Base-by-base conservation (phyloP, 495 filamentous ascomycete species). In the Trichoderma erinaceum region DNA sequence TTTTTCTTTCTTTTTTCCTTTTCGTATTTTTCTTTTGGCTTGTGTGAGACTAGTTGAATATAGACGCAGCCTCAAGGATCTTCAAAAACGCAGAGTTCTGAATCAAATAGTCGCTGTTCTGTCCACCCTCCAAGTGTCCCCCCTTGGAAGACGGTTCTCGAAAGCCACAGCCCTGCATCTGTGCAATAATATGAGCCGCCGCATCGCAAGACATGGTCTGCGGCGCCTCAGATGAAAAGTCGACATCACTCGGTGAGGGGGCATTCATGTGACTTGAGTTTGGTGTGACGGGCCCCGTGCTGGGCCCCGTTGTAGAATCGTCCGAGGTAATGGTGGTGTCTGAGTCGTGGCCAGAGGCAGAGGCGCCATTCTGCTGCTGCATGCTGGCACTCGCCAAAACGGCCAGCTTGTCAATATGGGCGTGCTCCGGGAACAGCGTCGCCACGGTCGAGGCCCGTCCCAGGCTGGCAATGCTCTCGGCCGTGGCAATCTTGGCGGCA, bases 151-250 rank as follows among this genome's bases (percentile, higher is more conserved):
- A 1, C 29, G 1, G 29, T 7, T 68, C 52, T 13, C 32, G 58
- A 25, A 63, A 27, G 21, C 50, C 66, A 21, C 27, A 58, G 50
- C 52, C 50, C n/a, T 68, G 48, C 50, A 68, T 63, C 35, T 68
- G 25, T 3, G 66, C 66, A 44, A 68, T 63, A 21, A 68, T 63
- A n/a, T 61, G 21, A 16, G 66, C 66, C 4, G 66, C 66, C 12
- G 50, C 32, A 23, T 63, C 43, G 35, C 66, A 68, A 23, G 66
- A 68, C 66, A 68, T 68, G 4, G 50, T 63, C 23, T 32, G 41
- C n/a, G 65, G 41, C 29, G 63, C 35, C 13, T 65, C 35, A 23
- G 43, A 46, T n/a, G n/a, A n/a, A n/a, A n/a, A n/a, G 35, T 41
- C 35, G 35, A 0, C 29, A 18, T 65, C 63, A 21, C 41, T 65